These are phyloP conservation scores for Goniomonas avonlea DNA, from an alignment of 78 protist species.

Conservation along the genomic window DNA sequence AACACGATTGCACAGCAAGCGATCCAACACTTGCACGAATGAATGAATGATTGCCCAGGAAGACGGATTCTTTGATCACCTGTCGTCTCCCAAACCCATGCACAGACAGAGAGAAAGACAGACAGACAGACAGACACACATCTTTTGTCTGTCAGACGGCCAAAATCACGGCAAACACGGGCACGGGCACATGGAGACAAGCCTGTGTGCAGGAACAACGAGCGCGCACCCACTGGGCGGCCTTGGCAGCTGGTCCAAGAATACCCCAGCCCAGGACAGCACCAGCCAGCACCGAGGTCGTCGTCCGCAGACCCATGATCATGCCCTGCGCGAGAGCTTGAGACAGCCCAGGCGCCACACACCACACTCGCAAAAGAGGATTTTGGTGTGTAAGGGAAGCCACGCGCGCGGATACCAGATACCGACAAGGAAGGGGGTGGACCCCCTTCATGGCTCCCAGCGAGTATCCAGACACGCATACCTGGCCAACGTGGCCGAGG, in stretches of 20 bases:
- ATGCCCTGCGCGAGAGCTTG: conserved; percentile 75
- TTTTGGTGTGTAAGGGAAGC: too few species aligned
- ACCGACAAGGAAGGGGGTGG: too few species aligned
- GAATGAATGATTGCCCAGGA: too few species aligned
- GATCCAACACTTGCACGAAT: too few species aligned
- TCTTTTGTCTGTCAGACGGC: conserved; percentile 60
- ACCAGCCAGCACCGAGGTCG: conserved; percentile 47
- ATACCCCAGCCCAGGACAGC: conserved; percentile 62
- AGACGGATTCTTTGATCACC: too few species aligned
- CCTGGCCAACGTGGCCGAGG: conserved; percentile 15
- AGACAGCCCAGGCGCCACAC: too few species aligned
- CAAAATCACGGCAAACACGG: conserved; percentile 66
- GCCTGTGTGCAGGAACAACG: not conserved
- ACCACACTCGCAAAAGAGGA: too few species aligned
- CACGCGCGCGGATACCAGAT: too few species aligned
- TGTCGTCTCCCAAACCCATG: not conserved
- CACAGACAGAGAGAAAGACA: too few species aligned
- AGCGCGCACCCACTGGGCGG: conserved; percentile 42
- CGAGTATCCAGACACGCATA: too few species aligned
- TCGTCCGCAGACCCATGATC: conserved; percentile 71
- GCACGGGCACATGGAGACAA: conserved; percentile 36
- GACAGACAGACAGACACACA: conserved; percentile 41
- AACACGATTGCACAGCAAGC: too few species aligned
- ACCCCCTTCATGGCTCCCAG: too few species aligned
- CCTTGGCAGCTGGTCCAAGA: conserved; percentile 65